Evolutionary conservation across 768 basidiomycete species (phyloP), one percentile per base, ranked within the genome.

Genomic region (Hypsizygus marmoreus): DNA sequence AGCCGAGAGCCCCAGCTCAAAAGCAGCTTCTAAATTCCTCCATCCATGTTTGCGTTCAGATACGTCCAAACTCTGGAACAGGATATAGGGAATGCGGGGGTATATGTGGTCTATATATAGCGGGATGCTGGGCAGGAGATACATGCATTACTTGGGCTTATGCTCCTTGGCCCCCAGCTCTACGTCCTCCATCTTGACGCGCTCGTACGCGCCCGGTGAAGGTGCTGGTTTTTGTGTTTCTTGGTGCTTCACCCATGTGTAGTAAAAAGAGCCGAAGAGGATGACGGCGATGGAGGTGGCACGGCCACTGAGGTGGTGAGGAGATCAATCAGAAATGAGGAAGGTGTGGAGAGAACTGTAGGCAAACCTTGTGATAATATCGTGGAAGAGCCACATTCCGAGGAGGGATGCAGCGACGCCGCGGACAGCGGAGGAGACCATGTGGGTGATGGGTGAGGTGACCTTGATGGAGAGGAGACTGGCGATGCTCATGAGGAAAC

Each of bases 401-500:
- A 97, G 73, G 34, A 95, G 62, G 4, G 92, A 91, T n/a, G 87
- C 91, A 1, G 92, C 84, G 20, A 97, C 95, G 13, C 95, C 94
- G 43, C 95, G 88, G 4, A 95, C 91, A 14, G 95, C 95, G 9
- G 93, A 93, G 3, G 92, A 95, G 20, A 97, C 73, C 95, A 97
- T 98, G 66, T 98, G 95, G 2, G 95, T 95, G 63, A 97, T 93
- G 11, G 95, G 95, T 1, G 93, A 95, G 6, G 95, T 98, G 50
- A 97, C 89, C 66, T 98, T 95, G 75, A 98, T 97, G 19, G 91
- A 94, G 23, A 98, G 76, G 50, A 95, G 71, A 51, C 90, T 91
- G 8, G 95, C 94, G 43, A 98, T 80, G 68, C 88, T 91, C 82
- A 98, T 97, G 56, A 95, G 69, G 77, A 97, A 98, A 8, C 95